Evolutionary conservation across 1,284 basidiomycete genomes (phyloP), one percentile per base, ranked within the genome.

Genomic region (Austropuccinia psidii): DNA sequence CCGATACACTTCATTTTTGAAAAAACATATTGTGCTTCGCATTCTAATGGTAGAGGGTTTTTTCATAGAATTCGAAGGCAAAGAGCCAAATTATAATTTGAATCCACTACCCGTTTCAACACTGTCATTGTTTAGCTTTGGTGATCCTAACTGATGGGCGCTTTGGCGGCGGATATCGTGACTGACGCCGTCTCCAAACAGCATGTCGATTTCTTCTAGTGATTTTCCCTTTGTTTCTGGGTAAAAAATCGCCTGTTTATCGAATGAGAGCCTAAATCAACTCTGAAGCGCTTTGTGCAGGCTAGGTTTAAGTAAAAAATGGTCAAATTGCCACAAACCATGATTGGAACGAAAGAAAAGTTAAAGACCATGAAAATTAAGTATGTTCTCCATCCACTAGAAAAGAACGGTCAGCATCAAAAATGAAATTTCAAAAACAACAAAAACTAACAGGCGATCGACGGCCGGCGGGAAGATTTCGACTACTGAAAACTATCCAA

Each of bases 301-400:
- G n/a, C n/a, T n/a, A n/a, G n/a, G n/a, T n/a, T n/a, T n/a, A n/a
- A n/a, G n/a, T n/a, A 13, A 31, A 11, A 24, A 9, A 13, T 45
- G n/a, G 17, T 29, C 8, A 31, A 19, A 45, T 4, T 19, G 21
- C 21, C 1, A 33, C 61, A 55, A 21, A 73, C 70, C 70, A 77
- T 76, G 35, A 76, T 65, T 4, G 75, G 76, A 0, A 74, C 61
- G 33, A 75, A 75, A 15, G 72, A 72, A 21, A 62, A 67, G 52
- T 76, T 76, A 43, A 75, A 76, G 21, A 61, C 37, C 49, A 73
- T 57, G 72, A 76, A 76, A 29, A 79, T 75, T 49, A 79, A 78
- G 76, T 79, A 81, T 49, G 77, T 79, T 61, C 77, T 79, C 72
- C 76, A 80, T 1, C 77, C 77, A 19, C 80, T 77, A 41, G 31